A percentile compares a stretch with the other conserved stretches of the same genome.
Evolutionary conservation across 2,329 filamentous ascomycete species (phyloP).

Genomic region (Fusarium udum): DNA sequence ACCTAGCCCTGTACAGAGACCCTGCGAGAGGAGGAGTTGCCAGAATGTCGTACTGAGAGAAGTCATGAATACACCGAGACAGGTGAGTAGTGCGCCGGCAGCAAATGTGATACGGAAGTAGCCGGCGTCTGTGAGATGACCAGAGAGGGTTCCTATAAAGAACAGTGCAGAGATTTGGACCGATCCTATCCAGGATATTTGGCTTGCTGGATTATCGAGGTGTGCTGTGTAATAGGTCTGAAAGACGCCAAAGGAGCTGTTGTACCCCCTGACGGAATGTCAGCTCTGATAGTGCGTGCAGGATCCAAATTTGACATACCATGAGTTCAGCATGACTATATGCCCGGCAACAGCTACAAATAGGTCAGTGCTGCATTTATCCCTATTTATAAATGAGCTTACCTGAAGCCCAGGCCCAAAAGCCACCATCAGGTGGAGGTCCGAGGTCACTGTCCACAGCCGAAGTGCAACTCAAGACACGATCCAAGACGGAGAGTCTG

Average conservation of each 20-base stretch:
- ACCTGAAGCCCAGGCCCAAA: slow-evolving; percentile 4
- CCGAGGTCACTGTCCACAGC: background rate
- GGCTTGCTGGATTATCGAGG: background rate
- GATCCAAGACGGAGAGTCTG: background rate
- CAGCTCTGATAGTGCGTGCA: accelerated
- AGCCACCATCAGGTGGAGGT: slow-evolving; percentile 1
- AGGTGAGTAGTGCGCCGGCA: background rate
- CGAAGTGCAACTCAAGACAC: background rate
- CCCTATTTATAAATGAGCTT: no score
- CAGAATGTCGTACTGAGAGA: background rate
- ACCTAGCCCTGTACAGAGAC: background rate
- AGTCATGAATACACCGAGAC: background rate
- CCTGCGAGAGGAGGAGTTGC: background rate
- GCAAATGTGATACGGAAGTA: background rate
- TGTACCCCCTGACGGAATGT: background rate
- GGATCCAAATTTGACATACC: background rate
- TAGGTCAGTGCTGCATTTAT: background rate
- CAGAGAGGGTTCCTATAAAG: background rate
- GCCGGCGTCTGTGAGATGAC: background rate
- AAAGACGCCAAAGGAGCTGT: slow-evolving; percentile 7
- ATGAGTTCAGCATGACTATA: slow-evolving; percentile 15
- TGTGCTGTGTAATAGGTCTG: background rate
- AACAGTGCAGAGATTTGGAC: background rate
- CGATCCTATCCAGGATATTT: background rate
- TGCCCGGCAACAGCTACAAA: background rate